Evolutionary conservation across 371 early-diverging fungal genomes (phyloP).

Genomic region (Coemansia sp.): DNA sequence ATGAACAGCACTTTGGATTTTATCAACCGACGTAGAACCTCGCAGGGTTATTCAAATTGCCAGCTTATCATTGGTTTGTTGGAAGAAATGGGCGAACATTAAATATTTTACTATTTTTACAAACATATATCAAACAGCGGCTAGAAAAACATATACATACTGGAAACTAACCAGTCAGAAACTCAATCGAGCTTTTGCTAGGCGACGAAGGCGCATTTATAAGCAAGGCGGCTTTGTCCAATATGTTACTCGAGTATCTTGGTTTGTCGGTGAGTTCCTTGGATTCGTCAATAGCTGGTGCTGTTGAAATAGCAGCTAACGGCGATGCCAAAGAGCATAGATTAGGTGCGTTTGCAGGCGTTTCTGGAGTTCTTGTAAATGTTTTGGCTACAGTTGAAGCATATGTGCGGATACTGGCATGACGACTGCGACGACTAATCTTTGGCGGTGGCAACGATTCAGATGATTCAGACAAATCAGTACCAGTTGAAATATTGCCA

Average conservation of each 20-base stretch:
- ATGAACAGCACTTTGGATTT: slow-evolving; percentile 36
- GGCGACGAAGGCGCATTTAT: slow-evolving; percentile 1
- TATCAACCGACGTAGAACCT: slow-evolving; percentile 17
- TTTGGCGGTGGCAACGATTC: neutral
- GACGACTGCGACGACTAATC: too few relatives aligned
- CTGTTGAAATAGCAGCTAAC: neutral
- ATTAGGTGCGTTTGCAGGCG: neutral
- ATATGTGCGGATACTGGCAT: too few relatives aligned
- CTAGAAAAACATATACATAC: too few relatives aligned
- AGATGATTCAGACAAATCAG: neutral
- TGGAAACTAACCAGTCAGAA: slow-evolving; percentile 19
- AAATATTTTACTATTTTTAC: neutral
- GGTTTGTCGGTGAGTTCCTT: too few relatives aligned
- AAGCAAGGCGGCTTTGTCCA: neutral
- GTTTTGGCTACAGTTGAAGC: neutral
- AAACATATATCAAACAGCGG: too few relatives aligned
- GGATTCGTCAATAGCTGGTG: too few relatives aligned
- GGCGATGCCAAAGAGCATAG: neutral
- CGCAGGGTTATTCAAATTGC: slow-evolving; percentile 11
- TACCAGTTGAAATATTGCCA: neutral
- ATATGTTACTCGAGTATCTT: too few relatives aligned
- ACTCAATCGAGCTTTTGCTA: slow-evolving; percentile 35
- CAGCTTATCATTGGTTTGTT: slow-evolving; percentile 21
- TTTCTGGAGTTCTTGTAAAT: slow-evolving; percentile 15
- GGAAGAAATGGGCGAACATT: slow-evolving; percentile 1